A percentile compares a stretch with the other conserved stretches of the same genome.
Evolutionary conservation across 2,329 filamentous ascomycete species (phyloP).

Genomic region (Epichloe scottii): DNA sequence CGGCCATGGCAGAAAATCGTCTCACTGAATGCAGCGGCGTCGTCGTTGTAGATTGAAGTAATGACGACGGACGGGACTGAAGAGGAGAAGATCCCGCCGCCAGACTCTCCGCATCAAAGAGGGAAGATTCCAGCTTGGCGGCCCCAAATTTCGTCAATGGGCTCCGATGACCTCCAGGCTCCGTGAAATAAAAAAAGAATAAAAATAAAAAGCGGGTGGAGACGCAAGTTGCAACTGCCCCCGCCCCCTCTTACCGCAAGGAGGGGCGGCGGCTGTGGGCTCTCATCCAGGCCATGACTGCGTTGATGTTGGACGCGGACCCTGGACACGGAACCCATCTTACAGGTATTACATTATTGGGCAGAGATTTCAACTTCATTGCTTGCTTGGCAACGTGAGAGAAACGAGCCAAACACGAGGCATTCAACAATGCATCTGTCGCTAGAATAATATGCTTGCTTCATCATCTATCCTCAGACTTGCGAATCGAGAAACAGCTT

Average conservation of each 20-base stretch:
- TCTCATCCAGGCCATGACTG: too few relatives aligned
- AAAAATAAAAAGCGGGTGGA: too few relatives aligned
- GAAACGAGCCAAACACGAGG: background rate
- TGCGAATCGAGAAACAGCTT: background rate
- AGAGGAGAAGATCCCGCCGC: background rate
- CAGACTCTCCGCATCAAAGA: constrained; percentile 3
- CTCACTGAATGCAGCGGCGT: constrained; percentile 4
- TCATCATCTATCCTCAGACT: background rate
- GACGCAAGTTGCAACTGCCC: too few relatives aligned
- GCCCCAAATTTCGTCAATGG: background rate
- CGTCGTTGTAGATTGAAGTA: background rate
- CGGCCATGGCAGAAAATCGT: constrained; percentile 20
- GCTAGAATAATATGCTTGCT: constrained; percentile 2
- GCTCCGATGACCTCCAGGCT: background rate
- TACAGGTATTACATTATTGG: too few relatives aligned
- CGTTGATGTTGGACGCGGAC: too few relatives aligned
- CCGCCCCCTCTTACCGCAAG: too few relatives aligned
- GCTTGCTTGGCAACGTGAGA: too few relatives aligned
- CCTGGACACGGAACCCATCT: too few relatives aligned
- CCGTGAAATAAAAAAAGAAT: background rate
- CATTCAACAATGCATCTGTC: background rate
- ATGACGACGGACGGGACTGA: background rate
- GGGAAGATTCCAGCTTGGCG: background rate
- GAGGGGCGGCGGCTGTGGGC: background rate
- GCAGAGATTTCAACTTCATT: too few relatives aligned